Base-by-base conservation (phyloP, 495 filamentous ascomycete genomes). In the Tuber umbilicatum region DNA sequence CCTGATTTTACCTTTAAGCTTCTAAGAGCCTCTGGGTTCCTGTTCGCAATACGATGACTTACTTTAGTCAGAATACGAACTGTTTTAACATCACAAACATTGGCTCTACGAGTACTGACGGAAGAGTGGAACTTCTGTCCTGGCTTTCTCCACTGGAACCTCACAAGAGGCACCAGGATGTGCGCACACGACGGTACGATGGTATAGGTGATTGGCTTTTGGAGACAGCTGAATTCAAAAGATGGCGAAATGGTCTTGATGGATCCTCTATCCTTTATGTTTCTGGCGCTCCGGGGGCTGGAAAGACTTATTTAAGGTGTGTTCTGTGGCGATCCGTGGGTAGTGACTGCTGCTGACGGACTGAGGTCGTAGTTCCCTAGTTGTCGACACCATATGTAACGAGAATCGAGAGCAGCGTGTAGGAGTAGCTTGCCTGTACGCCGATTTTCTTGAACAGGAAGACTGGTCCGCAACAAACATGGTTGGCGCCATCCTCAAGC, bases 1-100 rank as follows among this genome's bases (percentile, higher is more conserved):
- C n/a, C 2, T 10, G 9, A 27, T 60, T 55, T 55, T 31, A 12
- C n/a, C n/a, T 23, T 60, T n/a, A 31, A 60, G 50, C 50, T 27
- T 60, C 50, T 60, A 27, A 31, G 16, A 60, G 31, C n/a, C 50
- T 27, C 2, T 12, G 0, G 23, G 50, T 31, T 60, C 16, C 27
- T 31, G n/a, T 60, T 60, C n/a, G 50, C 50, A 60, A 14, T 31
- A 31, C 50, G n/a, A 60, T 60, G 50, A 16, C n/a, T 60, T 60
- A 31, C 50, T 60, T 60, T 27, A 60, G 50, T 60, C 50, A 60
- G n/a, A 60, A 60, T 60, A 60, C 50, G n/a, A 60, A 60, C 50
- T 60, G 10, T 60, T 60, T 60, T 12, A 60, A 60, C 50, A 60
- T 12, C 12, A 60, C 50, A n/a, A 60, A 31, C 23, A 31, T 60